Percentiles rank a stretch among this genome's conserved stretches.
phyloP scores from a whole-genome alignment of 345 rosid species.

The Rhodomyrtus tomentosa region DNA sequence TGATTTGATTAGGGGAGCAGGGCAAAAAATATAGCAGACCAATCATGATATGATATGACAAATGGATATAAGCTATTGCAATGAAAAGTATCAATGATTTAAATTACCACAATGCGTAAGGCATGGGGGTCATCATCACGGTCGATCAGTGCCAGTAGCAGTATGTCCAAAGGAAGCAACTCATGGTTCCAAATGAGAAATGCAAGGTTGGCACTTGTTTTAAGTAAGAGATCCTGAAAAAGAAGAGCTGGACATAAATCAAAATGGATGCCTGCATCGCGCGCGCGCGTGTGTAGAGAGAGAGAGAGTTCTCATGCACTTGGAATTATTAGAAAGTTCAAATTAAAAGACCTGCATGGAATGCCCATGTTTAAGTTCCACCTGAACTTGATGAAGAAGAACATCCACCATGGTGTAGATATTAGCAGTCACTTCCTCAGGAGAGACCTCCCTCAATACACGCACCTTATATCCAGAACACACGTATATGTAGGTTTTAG shows the following conservation, averaged over 20 bases:
- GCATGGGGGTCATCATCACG: conserved; percentile 98
- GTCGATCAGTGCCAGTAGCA: conserved; percentile 85
- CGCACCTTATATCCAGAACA: conserved; percentile 41
- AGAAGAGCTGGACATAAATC: background rate
- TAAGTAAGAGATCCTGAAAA: conserved; percentile 55
- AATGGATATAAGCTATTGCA: background rate
- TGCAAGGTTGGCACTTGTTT: conserved; percentile 65
- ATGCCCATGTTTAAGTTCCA: conserved; percentile 79
- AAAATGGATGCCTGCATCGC: background rate
- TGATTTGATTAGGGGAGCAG: background rate
- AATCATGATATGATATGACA: background rate
- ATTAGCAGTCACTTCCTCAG: conserved; percentile 92
- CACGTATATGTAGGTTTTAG: background rate
- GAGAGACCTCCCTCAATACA: conserved; percentile 83
- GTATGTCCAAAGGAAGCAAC: conserved; percentile 87
- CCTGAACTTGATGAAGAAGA: conserved; percentile 65
- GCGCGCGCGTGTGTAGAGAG: background rate
- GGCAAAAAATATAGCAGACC: background rate
- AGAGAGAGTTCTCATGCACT: background rate
- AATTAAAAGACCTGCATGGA: conserved; percentile 40
- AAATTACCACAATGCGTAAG: conserved; percentile 71
- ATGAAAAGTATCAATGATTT: background rate
- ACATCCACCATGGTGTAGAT: conserved; percentile 97
- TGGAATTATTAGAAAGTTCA: background rate
- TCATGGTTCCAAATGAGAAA: conserved; percentile 87